Evolutionary conservation across 2,329 filamentous ascomycete species (phyloP).

Genomic region (Orbilia ellipsospora): DNA sequence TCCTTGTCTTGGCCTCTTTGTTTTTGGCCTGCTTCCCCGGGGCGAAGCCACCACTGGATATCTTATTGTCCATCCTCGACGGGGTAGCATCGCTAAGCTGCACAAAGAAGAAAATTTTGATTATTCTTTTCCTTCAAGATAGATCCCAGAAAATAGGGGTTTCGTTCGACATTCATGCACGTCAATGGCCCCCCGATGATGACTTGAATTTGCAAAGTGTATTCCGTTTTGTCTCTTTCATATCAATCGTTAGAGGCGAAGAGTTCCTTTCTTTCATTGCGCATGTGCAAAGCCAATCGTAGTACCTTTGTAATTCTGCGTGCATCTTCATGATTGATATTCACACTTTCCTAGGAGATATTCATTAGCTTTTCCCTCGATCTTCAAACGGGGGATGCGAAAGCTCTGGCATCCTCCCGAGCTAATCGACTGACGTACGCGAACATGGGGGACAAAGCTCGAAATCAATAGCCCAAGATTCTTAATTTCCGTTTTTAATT

Average conservation of each 20-base stretch:
- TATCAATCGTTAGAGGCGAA: no score
- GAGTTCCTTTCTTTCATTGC: no score
- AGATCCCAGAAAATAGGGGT: neutral
- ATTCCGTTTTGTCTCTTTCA: no score
- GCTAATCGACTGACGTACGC: conserved; percentile 21
- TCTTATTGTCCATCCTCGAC: no score
- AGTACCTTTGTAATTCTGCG: no score
- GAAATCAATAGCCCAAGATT: conserved; percentile 2
- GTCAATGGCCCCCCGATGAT: neutral
- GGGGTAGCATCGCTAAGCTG: no score
- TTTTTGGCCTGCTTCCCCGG: neutral
- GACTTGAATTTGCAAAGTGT: neutral
- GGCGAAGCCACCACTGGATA: neutral
- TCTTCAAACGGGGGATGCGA: conserved; percentile 28
- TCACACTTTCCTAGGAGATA: conserved; percentile 39
- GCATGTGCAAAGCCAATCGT: no score
- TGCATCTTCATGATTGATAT: conserved; percentile 10
- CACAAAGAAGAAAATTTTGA: no score
- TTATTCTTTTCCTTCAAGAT: no score
- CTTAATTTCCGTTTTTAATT: conserved; percentile 53
- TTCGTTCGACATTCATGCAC: neutral
- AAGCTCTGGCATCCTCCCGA: conserved; percentile 39
- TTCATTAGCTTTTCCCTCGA: conserved; percentile 34
- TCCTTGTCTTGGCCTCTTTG: neutral
- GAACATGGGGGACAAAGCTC: neutral